Base-by-base conservation (phyloP, 257 asterid genomes). In the Solanum dulcamara region DNA sequence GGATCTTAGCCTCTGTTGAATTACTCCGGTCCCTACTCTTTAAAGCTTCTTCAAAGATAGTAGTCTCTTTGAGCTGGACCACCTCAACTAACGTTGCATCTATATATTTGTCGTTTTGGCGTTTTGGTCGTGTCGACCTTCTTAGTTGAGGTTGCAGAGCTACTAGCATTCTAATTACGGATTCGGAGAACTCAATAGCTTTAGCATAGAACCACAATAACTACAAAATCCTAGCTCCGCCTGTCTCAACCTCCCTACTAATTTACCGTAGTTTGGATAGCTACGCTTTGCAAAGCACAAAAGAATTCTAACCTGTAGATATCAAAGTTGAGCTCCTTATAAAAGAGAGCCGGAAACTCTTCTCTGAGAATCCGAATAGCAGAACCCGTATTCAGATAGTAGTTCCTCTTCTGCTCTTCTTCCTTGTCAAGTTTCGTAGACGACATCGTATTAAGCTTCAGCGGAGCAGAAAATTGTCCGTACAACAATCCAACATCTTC, bases 331-430 rank as follows among this genome's bases (percentile, higher is more conserved):
- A 92, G 98, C 92, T 96, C 99, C 86, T 89, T 94, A 93, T 90
- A 55, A 87, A 93, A 96, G 89, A 93, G 89, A 37, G 86, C 86
- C 28, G 98, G 99, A 7, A 92, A 84, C 90, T 96, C 99, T 89
- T 96, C 97, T 12, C 99, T 93, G 3, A 96, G 99, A 30, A 97
- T 96, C 46, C 98, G 91, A 7, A 96, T 97, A 84, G 98, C 98
- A 42, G 90, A 86, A 33, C 99, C 99, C 35, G 94, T 89, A 89
- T 96, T 96, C 90, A 96, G 91, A 81, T 92, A 96, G 80, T 92
- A 96, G 30, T 94, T 93, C 91, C 89, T 92, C 90, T 88, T 96
- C 89, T 94, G 91, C 55, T 94, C 98, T 80, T 96, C 95, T 20
- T 92, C 96, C 35, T 88, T 82, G 4, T 86, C 88, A 85, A 88